Percentiles rank a stretch among this genome's conserved stretches.
Evolutionary conservation across 129 eudicot genomes (phyloP).

Genomic region (Pulicaria dysenterica): DNA sequence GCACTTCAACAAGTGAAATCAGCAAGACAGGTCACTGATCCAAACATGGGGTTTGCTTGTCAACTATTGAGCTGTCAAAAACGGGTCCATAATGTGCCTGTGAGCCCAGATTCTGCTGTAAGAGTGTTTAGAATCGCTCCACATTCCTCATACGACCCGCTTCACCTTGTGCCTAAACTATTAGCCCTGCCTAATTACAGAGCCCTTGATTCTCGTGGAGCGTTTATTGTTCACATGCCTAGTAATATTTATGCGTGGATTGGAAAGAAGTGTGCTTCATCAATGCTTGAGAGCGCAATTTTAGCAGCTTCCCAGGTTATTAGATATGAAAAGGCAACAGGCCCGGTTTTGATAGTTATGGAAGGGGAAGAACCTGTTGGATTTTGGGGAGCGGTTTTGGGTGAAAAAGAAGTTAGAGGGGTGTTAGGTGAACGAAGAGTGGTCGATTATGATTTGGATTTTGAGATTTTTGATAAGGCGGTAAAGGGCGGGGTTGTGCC

Average conservation of each 20-base stretch:
- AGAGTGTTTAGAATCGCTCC: constrained; percentile 82
- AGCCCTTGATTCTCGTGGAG: constrained; percentile 75
- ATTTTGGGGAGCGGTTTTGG: constrained; percentile 1
- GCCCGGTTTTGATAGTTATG: constrained; percentile 40
- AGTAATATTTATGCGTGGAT: constrained; percentile 63
- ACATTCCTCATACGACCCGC: constrained; percentile 72
- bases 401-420: neutral
- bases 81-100: constrained; percentile 61
- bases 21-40: constrained; percentile 66
- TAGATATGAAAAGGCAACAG: constrained; percentile 59
- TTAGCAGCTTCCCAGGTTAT: constrained; percentile 66
- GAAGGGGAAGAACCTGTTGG: constrained; percentile 69
- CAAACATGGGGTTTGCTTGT: constrained; percentile 81
- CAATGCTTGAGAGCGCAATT: constrained; percentile 47
- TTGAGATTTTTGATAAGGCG: constrained; percentile 3
- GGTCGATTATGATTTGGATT: neutral
- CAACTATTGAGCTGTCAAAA: constrained; percentile 77
- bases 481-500: neutral
- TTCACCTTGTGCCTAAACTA: constrained; percentile 76
- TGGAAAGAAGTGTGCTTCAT: constrained; percentile 51
- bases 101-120: constrained; percentile 60
- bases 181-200: constrained; percentile 41
- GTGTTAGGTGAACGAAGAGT: neutral
- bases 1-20: constrained; percentile 71
- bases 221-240: constrained; percentile 69